phyloP scores from a whole-genome alignment of 495 filamentous ascomycete species.

The Daldinia childiae region DNA sequence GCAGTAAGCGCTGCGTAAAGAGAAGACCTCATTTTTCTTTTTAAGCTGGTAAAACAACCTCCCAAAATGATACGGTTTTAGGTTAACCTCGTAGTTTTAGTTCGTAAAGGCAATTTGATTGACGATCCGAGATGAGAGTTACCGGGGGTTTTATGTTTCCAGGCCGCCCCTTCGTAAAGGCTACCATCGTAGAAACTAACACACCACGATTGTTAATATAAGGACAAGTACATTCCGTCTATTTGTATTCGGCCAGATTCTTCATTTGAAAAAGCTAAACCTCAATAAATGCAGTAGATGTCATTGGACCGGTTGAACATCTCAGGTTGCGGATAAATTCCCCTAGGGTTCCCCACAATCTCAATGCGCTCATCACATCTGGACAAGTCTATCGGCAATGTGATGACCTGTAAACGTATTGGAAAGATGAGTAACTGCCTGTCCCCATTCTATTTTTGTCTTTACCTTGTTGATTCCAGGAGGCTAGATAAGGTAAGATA shows the following conservation, averaged over 20 bases:
- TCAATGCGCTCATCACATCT: slow-evolving; percentile 11
- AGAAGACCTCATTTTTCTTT: slow-evolving; percentile 49
- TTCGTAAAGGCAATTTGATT: slow-evolving; percentile 24
- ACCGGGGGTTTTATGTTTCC: slow-evolving; percentile 34
- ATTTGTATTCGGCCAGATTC: slow-evolving; percentile 36
- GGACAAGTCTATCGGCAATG: slow-evolving; percentile 28
- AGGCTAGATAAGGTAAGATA: background rate
- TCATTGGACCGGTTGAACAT: slow-evolving; percentile 41
- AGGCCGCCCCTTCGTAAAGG: slow-evolving; percentile 2
- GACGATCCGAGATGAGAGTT: slow-evolving; percentile 34
- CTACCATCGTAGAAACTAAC: background rate
- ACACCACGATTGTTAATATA: slow-evolving; percentile 15
- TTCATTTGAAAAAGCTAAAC: slow-evolving; percentile 28
- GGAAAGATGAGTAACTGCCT: background rate
- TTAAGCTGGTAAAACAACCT: slow-evolving; percentile 14
- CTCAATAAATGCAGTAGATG: slow-evolving; percentile 30
- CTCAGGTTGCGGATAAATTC: slow-evolving; percentile 44
- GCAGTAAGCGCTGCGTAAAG: slow-evolving; percentile 40
- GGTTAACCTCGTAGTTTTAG: slow-evolving; percentile 8
- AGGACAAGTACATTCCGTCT: slow-evolving; percentile 35
- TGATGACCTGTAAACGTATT: background rate
- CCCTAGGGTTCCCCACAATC: slow-evolving; percentile 42
- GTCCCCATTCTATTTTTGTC: slow-evolving; percentile 26
- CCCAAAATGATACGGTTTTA: background rate
- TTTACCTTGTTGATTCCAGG: background rate